Base-by-base conservation (phyloP, 345 rosid genomes). In the Aquilaria sinensis region DNA sequence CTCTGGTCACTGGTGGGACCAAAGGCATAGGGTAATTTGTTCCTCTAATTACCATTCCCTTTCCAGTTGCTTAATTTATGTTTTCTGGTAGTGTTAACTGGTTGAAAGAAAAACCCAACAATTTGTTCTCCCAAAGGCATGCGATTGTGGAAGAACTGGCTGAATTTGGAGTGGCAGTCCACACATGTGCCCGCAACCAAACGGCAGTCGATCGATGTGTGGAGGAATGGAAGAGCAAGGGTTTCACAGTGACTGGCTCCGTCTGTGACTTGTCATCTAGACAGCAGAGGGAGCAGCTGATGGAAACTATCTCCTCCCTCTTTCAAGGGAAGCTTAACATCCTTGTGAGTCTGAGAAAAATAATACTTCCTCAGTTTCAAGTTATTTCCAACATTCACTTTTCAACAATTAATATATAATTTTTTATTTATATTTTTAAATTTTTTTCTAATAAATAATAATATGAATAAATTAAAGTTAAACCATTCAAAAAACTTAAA, bases 71-170 rank as follows among this genome's bases (percentile, higher is more conserved):
- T 32, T 31, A 13, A 14, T 47, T 31, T n/a, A 10, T 43, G 52
- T 14, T 59, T 16, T n/a, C 16, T 12, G 23, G 23, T 23, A 23
- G 23, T 13, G 32, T 10, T 12, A 2, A 53, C 23, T 43, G 1
- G 11, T 16, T 15, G 30, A 9, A 8, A 3, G 8, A 37, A 2
- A 4, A 37, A 37, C 7, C 43, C 1, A 37, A 37, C 43, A 43
- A 1, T 3, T 5, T 5, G 7, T 49, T 32, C 61, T 15, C 48
- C 9, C n/a, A 13, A 43, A 83, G 96, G 71, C 62, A 63, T 73
- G 96, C 88, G 6, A 58, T 76, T 11, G 91, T 90, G 48, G 93
- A 81, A 69, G 91, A 87, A 74, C 75, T 87, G 5, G 83, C 81
- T 8, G 83, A 72, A 47, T 72, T 87, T n/a, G 96, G 97, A 15